Evolutionary conservation across 2,329 filamentous ascomycete genomes (phyloP).

Genomic region (Neofusicoccum sp.): DNA sequence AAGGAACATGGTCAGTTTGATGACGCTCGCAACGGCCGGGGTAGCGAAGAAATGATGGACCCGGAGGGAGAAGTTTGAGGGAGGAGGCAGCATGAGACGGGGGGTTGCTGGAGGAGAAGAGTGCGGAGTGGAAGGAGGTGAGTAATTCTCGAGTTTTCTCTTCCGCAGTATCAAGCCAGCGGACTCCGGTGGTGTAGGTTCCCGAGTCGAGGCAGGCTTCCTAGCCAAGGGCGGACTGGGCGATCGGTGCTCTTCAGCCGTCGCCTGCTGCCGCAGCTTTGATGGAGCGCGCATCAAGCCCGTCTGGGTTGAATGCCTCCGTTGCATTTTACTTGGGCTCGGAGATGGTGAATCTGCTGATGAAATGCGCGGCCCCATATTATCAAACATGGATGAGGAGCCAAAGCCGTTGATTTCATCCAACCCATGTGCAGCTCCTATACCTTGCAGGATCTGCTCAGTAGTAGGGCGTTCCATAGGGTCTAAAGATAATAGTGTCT

Average conservation of each 20-base stretch:
- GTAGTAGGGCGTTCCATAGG: slow-evolving; percentile 77
- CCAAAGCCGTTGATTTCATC: slow-evolving; percentile 46
- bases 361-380: slow-evolving; percentile 42
- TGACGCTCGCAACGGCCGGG: slow-evolving; percentile 32
- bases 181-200: slow-evolving; percentile 5
- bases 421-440: slow-evolving; percentile 62
- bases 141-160: slow-evolving; percentile 11
- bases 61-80: slow-evolving; percentile 28
- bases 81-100: slow-evolving; percentile 20
- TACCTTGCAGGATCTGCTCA: slow-evolving; percentile 76
- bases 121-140: not conserved
- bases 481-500: slow-evolving; percentile 73
- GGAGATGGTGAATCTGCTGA: slow-evolving; percentile 44
- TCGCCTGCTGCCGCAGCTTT: slow-evolving; percentile 33
- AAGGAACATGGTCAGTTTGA: slow-evolving; percentile 64
- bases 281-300: slow-evolving; percentile 30
- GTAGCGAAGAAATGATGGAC: slow-evolving; percentile 32
- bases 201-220: not conserved
- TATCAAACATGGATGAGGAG: slow-evolving; percentile 32
- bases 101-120: not conserved
- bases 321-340: slow-evolving; percentile 24
- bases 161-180: slow-evolving; percentile 11
- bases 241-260: slow-evolving; percentile 29
- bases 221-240: slow-evolving; percentile 31
- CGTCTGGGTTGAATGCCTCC: slow-evolving; percentile 27